These are phyloP conservation scores for Theileria parva DNA, from an alignment of 169 alveolate genomes.

Conservation along the genomic window DNA sequence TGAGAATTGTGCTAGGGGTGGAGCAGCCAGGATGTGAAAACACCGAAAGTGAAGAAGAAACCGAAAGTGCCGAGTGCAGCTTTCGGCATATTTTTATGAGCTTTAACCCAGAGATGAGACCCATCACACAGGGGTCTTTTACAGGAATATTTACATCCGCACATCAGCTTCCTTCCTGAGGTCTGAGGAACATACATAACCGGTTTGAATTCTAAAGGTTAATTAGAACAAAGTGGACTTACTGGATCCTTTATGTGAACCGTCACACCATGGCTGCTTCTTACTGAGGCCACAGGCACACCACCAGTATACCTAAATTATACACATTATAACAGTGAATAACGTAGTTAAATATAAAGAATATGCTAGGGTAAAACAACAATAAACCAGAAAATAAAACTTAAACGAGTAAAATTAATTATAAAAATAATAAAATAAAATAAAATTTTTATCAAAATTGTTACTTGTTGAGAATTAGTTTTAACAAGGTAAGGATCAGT, in stretches of 20 bases:
- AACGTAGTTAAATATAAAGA: background rate
- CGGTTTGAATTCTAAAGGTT: constrained; percentile 72
- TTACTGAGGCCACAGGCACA: constrained; percentile 75
- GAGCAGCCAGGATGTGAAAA: constrained; percentile 76
- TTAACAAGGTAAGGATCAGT: constrained; percentile 76
- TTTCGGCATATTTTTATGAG: constrained; percentile 73
- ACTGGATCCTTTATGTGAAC: constrained; percentile 75
- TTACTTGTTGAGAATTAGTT: constrained; percentile 72
- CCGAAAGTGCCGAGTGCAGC: constrained; percentile 78
- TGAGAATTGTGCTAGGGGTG: constrained; percentile 65
- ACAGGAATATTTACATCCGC: constrained; percentile 77
- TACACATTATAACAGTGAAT: background rate
- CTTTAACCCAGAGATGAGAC: constrained; percentile 80
- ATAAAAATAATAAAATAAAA: background rate
- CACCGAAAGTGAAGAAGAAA: constrained; percentile 76
- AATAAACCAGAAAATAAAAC: background rate
- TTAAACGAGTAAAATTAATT: background rate
- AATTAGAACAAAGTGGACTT: constrained; percentile 24
- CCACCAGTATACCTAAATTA: constrained; percentile 76
- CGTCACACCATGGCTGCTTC: constrained; percentile 80
- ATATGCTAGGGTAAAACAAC: background rate
- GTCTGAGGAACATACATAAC: constrained; percentile 78
- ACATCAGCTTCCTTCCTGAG: constrained; percentile 73
- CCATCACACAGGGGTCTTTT: constrained; percentile 77
- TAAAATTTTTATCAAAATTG: background rate